phyloP scores from a whole-genome alignment of 768 basidiomycete genomes.

The Saitozyma podzolica region DNA sequence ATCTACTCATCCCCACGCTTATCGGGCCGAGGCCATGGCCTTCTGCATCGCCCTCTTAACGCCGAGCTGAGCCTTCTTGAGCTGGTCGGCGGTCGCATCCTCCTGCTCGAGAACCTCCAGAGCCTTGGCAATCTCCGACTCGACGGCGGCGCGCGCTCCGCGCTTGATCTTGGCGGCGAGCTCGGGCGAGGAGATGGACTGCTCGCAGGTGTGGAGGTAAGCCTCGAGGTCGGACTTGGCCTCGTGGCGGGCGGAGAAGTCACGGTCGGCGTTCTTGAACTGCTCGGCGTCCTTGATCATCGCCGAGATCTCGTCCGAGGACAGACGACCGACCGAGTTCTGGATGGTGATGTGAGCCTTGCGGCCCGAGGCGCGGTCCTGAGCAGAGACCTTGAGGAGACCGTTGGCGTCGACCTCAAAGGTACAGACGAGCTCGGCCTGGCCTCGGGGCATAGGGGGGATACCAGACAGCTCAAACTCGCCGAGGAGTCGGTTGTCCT shows the following conservation, averaged over 20 bases:
- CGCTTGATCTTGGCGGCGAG: slow-evolving; percentile 99
- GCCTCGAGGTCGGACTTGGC: slow-evolving; percentile 97
- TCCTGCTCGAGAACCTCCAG: slow-evolving; percentile 98
- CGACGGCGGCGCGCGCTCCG: slow-evolving; percentile 89
- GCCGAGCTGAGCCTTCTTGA: slow-evolving; percentile 90
- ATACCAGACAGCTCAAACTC: slow-evolving; percentile 99
- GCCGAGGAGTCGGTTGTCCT: slow-evolving; percentile 97
- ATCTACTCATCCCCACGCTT: slow-evolving; percentile 15
- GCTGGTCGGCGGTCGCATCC: slow-evolving; percentile 87
- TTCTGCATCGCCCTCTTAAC: slow-evolving; percentile 98
- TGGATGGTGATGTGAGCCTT: slow-evolving; percentile 95
- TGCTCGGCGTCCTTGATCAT: slow-evolving; percentile 99
- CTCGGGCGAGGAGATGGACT: slow-evolving; percentile 82
- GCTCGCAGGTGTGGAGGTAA: slow-evolving; percentile 84
- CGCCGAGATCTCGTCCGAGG: slow-evolving; percentile 95
- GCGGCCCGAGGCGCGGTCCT: slow-evolving; percentile 97
- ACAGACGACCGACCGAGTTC: slow-evolving; percentile 98
- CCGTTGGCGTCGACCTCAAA: slow-evolving; percentile 99
- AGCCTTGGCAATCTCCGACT: slow-evolving; percentile 95
- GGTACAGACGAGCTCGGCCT: slow-evolving; percentile 98
- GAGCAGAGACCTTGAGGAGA: slow-evolving; percentile 96
- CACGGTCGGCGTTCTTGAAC: slow-evolving; percentile 64
- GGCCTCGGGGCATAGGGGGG: slow-evolving; percentile 98
- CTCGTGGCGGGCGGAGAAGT: slow-evolving; percentile 96
- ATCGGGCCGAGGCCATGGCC: slow-evolving; percentile 59